phyloP scores from a whole-genome alignment of 768 basidiomycete genomes.

The Lentinula raphanica region DNA sequence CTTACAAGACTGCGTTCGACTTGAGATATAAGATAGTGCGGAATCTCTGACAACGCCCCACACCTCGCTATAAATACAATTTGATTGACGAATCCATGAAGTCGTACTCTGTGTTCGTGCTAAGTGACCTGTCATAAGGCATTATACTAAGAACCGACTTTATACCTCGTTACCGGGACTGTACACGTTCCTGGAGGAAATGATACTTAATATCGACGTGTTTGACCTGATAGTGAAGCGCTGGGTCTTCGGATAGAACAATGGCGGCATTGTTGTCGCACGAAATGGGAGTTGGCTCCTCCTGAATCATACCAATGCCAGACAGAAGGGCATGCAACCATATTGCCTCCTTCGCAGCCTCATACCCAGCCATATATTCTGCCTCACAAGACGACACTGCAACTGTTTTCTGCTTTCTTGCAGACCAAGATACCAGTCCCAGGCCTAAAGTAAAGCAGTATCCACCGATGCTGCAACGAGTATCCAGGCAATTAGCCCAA shows the following conservation, averaged over 20 bases:
- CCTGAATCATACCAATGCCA: constrained; percentile 9
- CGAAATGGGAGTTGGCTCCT: constrained; percentile 8
- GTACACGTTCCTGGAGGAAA: constrained; percentile 11
- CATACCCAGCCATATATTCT: constrained; percentile 25
- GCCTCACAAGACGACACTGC: constrained; percentile 26
- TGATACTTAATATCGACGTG: constrained; percentile 25
- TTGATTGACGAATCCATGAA: no score
- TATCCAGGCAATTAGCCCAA: constrained; percentile 17
- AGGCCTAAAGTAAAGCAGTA: constrained; percentile 22
- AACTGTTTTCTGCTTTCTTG: constrained; percentile 26
- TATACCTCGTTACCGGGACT: no score
- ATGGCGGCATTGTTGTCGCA: constrained; percentile 22
- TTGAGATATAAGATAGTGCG: no score
- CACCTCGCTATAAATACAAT: no score
- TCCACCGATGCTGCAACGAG: constrained; percentile 20
- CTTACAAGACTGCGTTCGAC: no score
- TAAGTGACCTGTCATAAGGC: no score
- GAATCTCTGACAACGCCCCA: no score
- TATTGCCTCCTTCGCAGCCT: constrained; percentile 17
- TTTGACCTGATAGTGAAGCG: constrained; percentile 20
- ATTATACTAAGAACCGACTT: no score
- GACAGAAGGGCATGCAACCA: constrained; percentile 15
- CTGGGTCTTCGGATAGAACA: constrained; percentile 14
- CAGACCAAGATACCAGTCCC: constrained; percentile 25
- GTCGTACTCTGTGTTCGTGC: no score